Evolutionary conservation across 2,329 filamentous ascomycete genomes (phyloP), one percentile per base, ranked within the genome.

Genomic region (Colletotrichum sp.): DNA sequence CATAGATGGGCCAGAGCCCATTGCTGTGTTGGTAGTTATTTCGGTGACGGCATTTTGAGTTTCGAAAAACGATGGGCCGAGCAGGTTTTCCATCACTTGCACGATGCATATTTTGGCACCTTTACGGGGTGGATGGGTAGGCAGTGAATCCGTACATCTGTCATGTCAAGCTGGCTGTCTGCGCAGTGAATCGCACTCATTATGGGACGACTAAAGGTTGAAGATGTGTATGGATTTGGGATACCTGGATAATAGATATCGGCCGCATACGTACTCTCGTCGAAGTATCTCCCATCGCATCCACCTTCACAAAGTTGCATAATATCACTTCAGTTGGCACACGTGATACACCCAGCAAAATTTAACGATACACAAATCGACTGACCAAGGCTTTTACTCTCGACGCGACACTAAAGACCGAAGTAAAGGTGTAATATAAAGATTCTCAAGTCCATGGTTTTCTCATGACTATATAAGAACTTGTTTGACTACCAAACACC

Each of bases 221-320:
- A n/a, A n/a, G 39, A 43, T 0, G 0, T 43, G 39, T 9, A 43
- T 43, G 3, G 9, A n/a, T 1, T n/a, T 9, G 39, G 39, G 9
- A n/a, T n/a, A 43, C 18, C 39, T n/a, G 9, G 18, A n/a, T 43
- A 43, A 43, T n/a, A 18, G 36, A 5, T 0, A 8, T 39, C 0
- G 36, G 9, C 36, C 16, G 36, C 8, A 18, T 5, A 43, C 9
- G 8, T 18, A 8, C 8, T 6, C 5, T 18, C 36, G 6, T 43
- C 1, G 36, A 18, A 43, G 16, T 18, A 43, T 10, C 5, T 43
- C 36, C 8, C 1, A 8, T 39, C 5, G 2, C 18, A 16, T 5
- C 1, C 2, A 18, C 36, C 36, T 8, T 43, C 36, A 5, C 2
- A 18, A 43, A 43, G 16, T 43, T 43, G 8, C 16, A 5, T 18